Evolutionary conservation across 1,284 basidiomycete species (phyloP).

Genomic region (Phylloboletellus chloephorus): DNA sequence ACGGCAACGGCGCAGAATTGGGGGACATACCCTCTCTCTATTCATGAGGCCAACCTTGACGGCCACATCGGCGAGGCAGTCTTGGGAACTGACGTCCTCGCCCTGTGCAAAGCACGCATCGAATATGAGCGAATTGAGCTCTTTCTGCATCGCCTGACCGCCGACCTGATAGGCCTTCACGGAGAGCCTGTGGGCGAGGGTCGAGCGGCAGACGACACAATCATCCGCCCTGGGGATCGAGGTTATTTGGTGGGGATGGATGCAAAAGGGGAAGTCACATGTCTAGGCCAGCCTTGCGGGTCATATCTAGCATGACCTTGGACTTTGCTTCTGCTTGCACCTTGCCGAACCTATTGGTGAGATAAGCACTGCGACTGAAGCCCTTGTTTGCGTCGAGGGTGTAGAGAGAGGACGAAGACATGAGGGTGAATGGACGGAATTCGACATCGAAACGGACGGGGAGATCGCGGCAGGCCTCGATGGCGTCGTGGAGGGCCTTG

Average conservation of each 20-base stretch:
- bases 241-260: neutral
- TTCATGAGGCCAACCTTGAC: constrained; percentile 55
- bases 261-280: constrained; percentile 48
- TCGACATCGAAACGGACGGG: constrained; percentile 67
- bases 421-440: constrained; percentile 66
- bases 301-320: constrained; percentile 46
- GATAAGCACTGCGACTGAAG: constrained; percentile 34
- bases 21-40: constrained; percentile 49
- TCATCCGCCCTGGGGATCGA: constrained; percentile 41
- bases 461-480: constrained; percentile 54
- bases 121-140: constrained; percentile 56
- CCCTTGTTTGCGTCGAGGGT: constrained; percentile 39
- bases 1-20: neutral
- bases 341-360: constrained; percentile 52
- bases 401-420: constrained; percentile 44
- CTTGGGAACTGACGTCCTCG: constrained; percentile 56
- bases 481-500: constrained; percentile 65
- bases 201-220: constrained; percentile 62
- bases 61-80: constrained; percentile 59
- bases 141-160: constrained; percentile 58
- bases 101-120: constrained; percentile 61
- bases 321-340: constrained; percentile 49
- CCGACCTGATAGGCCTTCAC: constrained; percentile 65
- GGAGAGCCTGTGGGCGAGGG: constrained; percentile 65
- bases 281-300: constrained; percentile 55